A percentile compares a stretch with the other conserved stretches of the same genome.
These are phyloP conservation scores for Bassia scoparia DNA, from an alignment of 148 eudicot species.

Conservation along the genomic window DNA sequence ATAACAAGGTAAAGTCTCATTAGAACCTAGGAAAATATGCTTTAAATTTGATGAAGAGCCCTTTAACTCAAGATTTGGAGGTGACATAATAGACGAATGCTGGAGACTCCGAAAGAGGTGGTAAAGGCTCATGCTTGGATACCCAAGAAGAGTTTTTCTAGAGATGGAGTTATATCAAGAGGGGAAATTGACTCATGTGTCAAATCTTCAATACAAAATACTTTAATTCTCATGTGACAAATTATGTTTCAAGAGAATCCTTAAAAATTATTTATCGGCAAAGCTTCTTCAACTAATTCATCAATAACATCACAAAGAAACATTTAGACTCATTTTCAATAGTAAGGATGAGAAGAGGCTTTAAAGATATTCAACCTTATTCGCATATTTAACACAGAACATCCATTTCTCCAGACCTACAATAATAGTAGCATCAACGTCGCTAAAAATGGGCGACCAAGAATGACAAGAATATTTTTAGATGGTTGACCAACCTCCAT, in stretches of 20 bases:
- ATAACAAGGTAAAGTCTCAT: neutral
- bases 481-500: too few species aligned
- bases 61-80: neutral
- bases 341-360: neutral
- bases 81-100: neutral
- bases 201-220: neutral
- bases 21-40: too few species aligned
- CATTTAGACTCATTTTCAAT: neutral
- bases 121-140: neutral
- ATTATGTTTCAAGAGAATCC: neutral
- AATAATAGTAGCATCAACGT: neutral
- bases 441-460: neutral
- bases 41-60: too few species aligned
- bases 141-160: neutral
- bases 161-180: neutral
- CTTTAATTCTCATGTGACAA: neutral
- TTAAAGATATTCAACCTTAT: neutral
- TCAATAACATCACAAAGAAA: neutral
- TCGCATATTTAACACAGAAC: neutral
- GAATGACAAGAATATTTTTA: neutral
- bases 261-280: neutral
- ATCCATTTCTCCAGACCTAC: neutral
- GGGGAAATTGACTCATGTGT: too few species aligned
- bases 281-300: neutral
- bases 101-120: neutral